Evolutionary conservation across 2,329 filamentous ascomycete genomes (phyloP), one percentile per base, ranked within the genome.

Genomic region (Allantophomopsis cytisporea): DNA sequence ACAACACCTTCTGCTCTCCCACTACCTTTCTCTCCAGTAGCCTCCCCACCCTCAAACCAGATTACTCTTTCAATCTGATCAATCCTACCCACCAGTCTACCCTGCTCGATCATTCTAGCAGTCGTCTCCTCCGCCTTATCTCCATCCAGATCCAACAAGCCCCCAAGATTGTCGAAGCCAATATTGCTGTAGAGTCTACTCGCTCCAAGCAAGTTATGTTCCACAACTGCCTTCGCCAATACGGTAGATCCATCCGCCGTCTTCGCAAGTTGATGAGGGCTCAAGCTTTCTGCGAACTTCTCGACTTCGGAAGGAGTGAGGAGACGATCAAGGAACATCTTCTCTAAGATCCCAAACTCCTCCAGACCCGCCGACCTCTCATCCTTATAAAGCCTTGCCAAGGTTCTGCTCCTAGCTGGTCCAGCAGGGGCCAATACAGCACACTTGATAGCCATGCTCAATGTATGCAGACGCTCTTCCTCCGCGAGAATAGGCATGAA

Each of bases 51-150:
- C 60, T 91, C 84, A 56, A 98, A 98, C 64, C 79, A 87, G 43
- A 98, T 88, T 10, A 88, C 65, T 12, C 82, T 73, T 41, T 87
- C 84, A 41, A 98, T 88, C 65, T 98, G 91, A 60, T 98, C 89
- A 53, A 98, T 96, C 41, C 81, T 78, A 7, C 89, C 91, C 3
- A 81, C 75, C 38, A 98, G 62, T 23, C 91, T 77, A 8, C 85
- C 87, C 60, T 95, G 88, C 65, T 96, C 88, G 51, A 98, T 85
- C 91, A 98, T 98, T 50, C 77, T 73, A 4, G 89, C 87, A 11
- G 89, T 91, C 39, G 91, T 95, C 42, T 83, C 79, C 65, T 98
- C 91, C 3, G 89, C 89, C 57, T 80, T 82, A 38, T 83, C 83
- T 0, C 75, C 76, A 42, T 84, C 76, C 4, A 95, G 69, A 0